Base-by-base conservation (phyloP, 2,329 filamentous ascomycete species). In the Xylariaceae sp. region DNA sequence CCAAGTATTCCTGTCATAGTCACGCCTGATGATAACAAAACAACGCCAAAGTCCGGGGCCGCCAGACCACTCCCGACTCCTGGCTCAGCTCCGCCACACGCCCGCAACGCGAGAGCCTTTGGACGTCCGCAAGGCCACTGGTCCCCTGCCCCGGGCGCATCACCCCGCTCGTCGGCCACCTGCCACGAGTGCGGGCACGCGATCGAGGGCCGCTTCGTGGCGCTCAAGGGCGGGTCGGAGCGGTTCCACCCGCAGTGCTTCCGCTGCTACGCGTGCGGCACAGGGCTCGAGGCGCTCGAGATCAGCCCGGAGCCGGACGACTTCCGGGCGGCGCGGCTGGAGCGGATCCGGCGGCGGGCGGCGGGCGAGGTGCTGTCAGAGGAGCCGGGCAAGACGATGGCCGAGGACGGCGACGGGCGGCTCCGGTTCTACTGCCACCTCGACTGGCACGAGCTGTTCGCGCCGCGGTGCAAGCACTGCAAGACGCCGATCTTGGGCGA, bases 381-480 rank as follows among this genome's bases (percentile, higher is more conserved):
- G 43, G 67, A 73, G 35, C 78, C 79, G 2, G 76, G 75, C 19
- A 68, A 77, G 58, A 82, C 79, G 9, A 74, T 75, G 63, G 73
- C 73, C 3, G 82, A 86, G 47, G 85, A 90, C 52, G 81, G 83
- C 29, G 84, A 90, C 58, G 74, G 77, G 26, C 71, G 78, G 9
- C 66, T 87, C 31, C 81, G 90, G 9, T 97, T 97, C 73, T 98
- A 85, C 68, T 98, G 92, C 65, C 90, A 97, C 60, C 76, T 98
- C n/a, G 92, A 98, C 68, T 98, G 89, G 77, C 92, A 98, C 63
- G 92, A 98, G 65, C 70, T 85, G 38, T 98, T 87, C 64, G 88
- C 85, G 21, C 92, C 92, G 4, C 81, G 88, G 29, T 98, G 92
- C 73, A 92, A 92, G 66, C 88, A 86, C 61, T 98, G 92, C 75